Base-by-base conservation (phyloP, 2,329 filamentous ascomycete species). In the Cladobotryum mycophilum region DNA sequence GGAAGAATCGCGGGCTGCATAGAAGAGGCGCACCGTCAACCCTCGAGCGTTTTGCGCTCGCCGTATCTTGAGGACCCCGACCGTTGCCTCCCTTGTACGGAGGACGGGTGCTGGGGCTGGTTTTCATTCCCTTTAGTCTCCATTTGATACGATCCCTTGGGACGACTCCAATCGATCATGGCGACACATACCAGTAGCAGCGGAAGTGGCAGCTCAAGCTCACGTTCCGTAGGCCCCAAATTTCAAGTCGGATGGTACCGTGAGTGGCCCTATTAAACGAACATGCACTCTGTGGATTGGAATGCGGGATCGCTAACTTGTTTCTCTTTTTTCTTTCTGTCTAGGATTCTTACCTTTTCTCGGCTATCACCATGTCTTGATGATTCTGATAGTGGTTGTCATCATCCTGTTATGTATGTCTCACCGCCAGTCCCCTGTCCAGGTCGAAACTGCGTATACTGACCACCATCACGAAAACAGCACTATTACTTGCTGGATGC, bases 371-470 rank as follows among this genome's bases (percentile, higher is more conserved):
- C 82, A 99, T 82, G 86, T 97, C 58, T 81, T 99, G 69, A 99
- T 99, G 93, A 89, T 99, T 61, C 75, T 99, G 59, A 96, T 99
- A 65, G 91, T 88, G 50, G 76, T 96, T 53, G 82, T 91, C 42
- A 96, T 99, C 64, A 95, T 99, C 69, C 76, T 99, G 66, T 78
- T 99, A 59, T 97, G 91, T 96, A 76, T 74, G 89, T 79, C 25
- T n/a, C 43, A 41, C 41, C 25, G 25, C 25, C 25, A 30, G 9
- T 30, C 25, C 6, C 25, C 25, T n/a, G n/a, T 30, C 25, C 25
- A 11, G 25, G 6, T 30, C 25, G 25, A 30, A 30, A 30, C 8
- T 30, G 25, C 25, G 8, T 30, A 58, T 48, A 5, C 13, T 35
- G 33, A 44, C 45, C 18, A 47, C 18, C 36, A 14, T 48, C 34